Percentiles rank a stretch among this genome's conserved stretches.
These are phyloP conservation scores for Mortierella sp. DNA, from an alignment of 371 early-diverging fungal species.

Conservation along the genomic window DNA sequence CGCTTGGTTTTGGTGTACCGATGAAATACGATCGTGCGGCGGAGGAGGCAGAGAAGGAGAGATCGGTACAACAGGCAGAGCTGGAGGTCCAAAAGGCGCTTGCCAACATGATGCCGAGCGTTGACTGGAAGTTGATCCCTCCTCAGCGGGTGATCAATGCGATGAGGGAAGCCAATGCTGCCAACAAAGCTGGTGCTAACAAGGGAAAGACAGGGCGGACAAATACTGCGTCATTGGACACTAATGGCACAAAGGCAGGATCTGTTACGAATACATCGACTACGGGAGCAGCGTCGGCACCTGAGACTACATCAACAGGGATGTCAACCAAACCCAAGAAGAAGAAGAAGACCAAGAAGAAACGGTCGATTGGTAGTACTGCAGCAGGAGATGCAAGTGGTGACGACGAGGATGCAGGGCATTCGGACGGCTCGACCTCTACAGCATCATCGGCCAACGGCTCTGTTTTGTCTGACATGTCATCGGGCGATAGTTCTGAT, in stretches of 20 bases:
- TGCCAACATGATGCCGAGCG: conserved; percentile 47
- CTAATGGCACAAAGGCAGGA: background rate
- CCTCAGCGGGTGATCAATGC: conserved; percentile 47
- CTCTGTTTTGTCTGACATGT: background rate
- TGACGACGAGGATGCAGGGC: conserved; percentile 18
- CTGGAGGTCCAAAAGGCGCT: conserved; percentile 42
- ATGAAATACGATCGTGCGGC: conserved; percentile 45
- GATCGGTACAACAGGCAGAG: conserved; percentile 24
- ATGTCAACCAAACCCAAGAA: conserved; percentile 31
- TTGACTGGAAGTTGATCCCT: conserved; percentile 54
- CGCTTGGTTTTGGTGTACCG: conserved; percentile 57
- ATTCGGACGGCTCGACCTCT: background rate
- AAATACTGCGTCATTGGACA: background rate
- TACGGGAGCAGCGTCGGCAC: background rate
- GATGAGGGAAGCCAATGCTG: conserved; percentile 20
- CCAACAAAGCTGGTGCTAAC: background rate
- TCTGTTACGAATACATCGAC: background rate
- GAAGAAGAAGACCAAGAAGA: conserved; percentile 56
- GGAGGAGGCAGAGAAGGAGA: conserved; percentile 19
- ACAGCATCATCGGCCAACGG: background rate
- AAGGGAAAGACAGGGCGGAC: background rate
- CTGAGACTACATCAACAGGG: background rate
- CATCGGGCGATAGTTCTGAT: background rate
- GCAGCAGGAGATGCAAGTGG: conserved; percentile 19
- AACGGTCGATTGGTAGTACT: conserved; percentile 26